Conservation (phyloP, 2,329 filamentous ascomycete species). For the Paecilomyces niveus region DNA sequence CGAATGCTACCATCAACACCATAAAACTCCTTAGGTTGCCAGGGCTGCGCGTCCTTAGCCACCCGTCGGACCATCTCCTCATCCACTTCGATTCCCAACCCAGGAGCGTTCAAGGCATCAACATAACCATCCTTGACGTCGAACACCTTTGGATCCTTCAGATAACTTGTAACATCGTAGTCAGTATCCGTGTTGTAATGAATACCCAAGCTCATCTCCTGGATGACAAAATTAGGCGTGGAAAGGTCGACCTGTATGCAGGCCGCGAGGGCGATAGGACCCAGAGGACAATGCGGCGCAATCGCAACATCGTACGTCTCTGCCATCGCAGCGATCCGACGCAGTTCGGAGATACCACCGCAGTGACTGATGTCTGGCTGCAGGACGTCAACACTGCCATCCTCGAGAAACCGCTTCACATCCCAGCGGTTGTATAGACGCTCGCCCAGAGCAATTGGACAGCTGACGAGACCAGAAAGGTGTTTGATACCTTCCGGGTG, state of each 20-base stretch:
- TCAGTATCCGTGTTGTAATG: conserved; percentile 64
- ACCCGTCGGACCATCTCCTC: conserved; percentile 59
- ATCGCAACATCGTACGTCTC: conserved; percentile 68
- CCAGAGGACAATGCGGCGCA: conserved; percentile 67
- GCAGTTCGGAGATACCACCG: conserved; percentile 65
- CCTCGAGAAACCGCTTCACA: conserved; percentile 63
- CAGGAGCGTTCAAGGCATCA: conserved; percentile 51
- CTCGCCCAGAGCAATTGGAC: conserved; percentile 66
- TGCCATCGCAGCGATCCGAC: conserved; percentile 62
- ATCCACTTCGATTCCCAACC: conserved; percentile 64
- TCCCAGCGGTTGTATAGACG: conserved; percentile 68
- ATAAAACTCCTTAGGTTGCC: conserved; percentile 60
- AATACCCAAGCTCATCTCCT: conserved; percentile 73
- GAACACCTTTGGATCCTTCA: conserved; percentile 59
- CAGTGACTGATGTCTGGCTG: conserved; percentile 68
- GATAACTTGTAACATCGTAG: conserved; percentile 60
- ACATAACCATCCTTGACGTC: conserved; percentile 61
- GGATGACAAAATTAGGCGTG: conserved; percentile 61
- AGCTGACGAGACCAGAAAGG: conserved; percentile 49
- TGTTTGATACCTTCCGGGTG: conserved; percentile 60
- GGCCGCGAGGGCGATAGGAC: conserved; percentile 66
- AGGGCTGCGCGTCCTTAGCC: conserved; percentile 53
- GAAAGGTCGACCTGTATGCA: conserved; percentile 59
- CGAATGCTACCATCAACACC: conserved; percentile 60
- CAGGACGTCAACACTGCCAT: conserved; percentile 61